These are phyloP conservation scores for Cladosporium colombiae DNA, from an alignment of 2,329 filamentous ascomycete genomes.

Conservation along the genomic window DNA sequence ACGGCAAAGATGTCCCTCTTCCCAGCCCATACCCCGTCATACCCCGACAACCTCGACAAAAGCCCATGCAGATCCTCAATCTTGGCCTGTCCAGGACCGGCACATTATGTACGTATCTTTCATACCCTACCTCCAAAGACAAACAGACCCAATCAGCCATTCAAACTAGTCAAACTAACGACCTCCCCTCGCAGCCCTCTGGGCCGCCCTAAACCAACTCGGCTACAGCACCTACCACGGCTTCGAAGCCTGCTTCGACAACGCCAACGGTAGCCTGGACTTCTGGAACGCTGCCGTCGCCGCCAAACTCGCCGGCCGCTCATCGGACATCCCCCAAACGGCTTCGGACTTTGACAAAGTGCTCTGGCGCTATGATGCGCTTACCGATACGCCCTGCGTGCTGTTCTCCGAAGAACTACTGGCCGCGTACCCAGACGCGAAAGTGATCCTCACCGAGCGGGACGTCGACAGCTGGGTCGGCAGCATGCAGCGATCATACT, in stretches of 20 bases:
- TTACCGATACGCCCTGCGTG: slow-evolving; percentile 23
- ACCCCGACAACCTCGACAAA: not conserved
- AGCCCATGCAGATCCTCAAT: not conserved
- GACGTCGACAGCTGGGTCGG: slow-evolving; percentile 24
- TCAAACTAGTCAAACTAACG: not conserved
- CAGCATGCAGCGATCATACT: not conserved
- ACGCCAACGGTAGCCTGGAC: slow-evolving; percentile 18
- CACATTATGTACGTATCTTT: not conserved
- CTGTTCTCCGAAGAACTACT: slow-evolving; percentile 24
- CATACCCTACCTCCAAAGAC: not conserved
- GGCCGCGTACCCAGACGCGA: slow-evolving; percentile 26
- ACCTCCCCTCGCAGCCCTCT: not conserved
- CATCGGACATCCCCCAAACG: not conserved
- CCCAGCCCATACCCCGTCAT: slow-evolving; percentile 5
- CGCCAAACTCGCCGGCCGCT: not conserved
- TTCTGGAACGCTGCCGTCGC: slow-evolving; percentile 1
- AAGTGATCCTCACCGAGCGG: slow-evolving; percentile 26
- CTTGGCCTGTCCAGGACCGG: slow-evolving; percentile 3
- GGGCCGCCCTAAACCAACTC: slow-evolving; percentile 7
- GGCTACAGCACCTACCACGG: slow-evolving; percentile 21
- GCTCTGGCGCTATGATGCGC: slow-evolving; percentile 23
- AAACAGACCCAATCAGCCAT: not conserved
- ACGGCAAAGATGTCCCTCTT: slow-evolving; percentile 6
- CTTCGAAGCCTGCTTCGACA: slow-evolving; percentile 21
- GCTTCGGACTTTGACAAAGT: slow-evolving; percentile 22